Percentiles rank a stretch among this genome's conserved stretches.
Conservation (phyloP, 176 grass and related monocot genomes). For the Thalia dealbata region DNA sequence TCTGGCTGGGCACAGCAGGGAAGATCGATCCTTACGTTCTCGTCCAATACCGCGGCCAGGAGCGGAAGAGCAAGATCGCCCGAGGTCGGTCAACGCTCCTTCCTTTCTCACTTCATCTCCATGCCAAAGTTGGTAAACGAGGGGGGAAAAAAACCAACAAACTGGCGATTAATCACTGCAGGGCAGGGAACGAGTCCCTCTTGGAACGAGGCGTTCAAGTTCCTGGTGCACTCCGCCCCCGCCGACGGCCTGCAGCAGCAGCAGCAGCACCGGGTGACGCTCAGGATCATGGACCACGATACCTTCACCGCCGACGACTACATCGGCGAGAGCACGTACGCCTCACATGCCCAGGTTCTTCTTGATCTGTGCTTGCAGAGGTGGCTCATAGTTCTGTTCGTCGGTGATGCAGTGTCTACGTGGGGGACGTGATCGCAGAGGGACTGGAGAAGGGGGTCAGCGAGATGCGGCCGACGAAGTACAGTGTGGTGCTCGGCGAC, state of each 20-base stretch:
- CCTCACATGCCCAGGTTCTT: too few relatives aligned
- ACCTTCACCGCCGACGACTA: conserved; percentile 60
- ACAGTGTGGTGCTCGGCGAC: conserved; percentile 55
- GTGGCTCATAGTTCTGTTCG: too few relatives aligned
- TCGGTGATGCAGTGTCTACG: conserved; percentile 43
- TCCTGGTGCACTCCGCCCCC: conserved; percentile 45
- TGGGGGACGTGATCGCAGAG: conserved; percentile 55
- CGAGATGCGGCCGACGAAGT: conserved; percentile 34
- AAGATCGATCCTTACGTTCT: conserved; percentile 10
- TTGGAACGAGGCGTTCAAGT: conserved; percentile 87
- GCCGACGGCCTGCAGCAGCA: conserved; percentile 19
- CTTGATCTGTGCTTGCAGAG: too few relatives aligned
- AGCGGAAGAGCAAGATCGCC: conserved; percentile 1
- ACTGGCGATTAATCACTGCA: conserved; percentile 22
- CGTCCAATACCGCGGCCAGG: conserved; percentile 1
- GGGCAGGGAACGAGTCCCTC: conserved; percentile 57
- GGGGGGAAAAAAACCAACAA: too few relatives aligned
- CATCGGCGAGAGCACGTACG: conserved; percentile 71
- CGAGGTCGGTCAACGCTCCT: neutral
- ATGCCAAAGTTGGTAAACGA: too few relatives aligned
- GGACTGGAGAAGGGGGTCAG: conserved; percentile 43
- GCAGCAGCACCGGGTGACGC: conserved; percentile 53
- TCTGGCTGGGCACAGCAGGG: neutral
- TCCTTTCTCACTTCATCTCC: too few relatives aligned
- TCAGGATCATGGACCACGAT: conserved; percentile 71